A percentile compares a stretch with the other conserved stretches of the same genome.
Conservation (phyloP, 495 filamentous ascomycete genomes). For the Penicillium desertorum region DNA sequence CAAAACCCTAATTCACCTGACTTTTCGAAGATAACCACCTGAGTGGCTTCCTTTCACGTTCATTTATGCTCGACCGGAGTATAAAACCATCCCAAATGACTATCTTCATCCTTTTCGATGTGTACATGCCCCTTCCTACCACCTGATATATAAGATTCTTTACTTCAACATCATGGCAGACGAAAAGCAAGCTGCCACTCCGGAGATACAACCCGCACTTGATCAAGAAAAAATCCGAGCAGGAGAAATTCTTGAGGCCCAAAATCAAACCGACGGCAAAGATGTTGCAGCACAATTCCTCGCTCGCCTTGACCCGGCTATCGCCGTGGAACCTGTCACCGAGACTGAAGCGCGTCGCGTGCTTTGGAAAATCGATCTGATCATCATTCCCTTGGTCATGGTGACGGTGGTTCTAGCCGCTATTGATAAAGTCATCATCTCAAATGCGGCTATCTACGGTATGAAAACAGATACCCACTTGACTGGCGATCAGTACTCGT, state of each 20-base stretch:
- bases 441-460: constrained; percentile 46
- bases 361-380: constrained; percentile 33
- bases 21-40: background rate
- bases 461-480: constrained; percentile 40
- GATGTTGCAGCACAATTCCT: constrained; percentile 27
- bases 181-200: constrained; percentile 4
- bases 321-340: constrained; percentile 19
- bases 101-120: background rate
- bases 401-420: constrained; percentile 30
- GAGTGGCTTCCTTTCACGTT: background rate
- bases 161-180: background rate
- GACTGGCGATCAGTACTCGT: constrained; percentile 48
- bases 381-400: constrained; percentile 36
- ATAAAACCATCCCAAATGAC: background rate
- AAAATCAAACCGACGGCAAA: constrained; percentile 3
- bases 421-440: constrained; percentile 39
- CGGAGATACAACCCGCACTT: constrained; percentile 1
- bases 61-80: background rate
- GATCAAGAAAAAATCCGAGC: constrained; percentile 10
- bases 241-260: constrained; percentile 14
- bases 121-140: background rate
- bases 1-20: too few species aligned
- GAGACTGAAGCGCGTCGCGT: constrained; percentile 25
- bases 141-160: background rate
- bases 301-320: constrained; percentile 10